Evolutionary conservation across 345 rosid genomes (phyloP).

Genomic region (Citrus australasica): DNA sequence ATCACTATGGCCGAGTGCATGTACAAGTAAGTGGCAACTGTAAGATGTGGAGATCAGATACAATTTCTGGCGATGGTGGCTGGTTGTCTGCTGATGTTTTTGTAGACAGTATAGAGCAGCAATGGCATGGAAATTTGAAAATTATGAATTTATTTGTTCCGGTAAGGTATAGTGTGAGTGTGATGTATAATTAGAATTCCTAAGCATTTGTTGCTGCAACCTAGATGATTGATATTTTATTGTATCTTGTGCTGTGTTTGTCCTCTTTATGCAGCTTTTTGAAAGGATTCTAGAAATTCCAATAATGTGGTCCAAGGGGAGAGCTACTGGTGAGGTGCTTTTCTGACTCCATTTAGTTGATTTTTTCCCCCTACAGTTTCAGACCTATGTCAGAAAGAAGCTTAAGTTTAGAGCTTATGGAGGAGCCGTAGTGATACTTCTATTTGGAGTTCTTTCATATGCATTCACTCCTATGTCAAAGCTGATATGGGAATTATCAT

Average conservation of each 20-base stretch:
- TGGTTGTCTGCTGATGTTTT: constrained; percentile 89
- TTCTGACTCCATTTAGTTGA: constrained; percentile 42
- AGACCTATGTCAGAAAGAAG: neutral
- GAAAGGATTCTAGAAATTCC: constrained; percentile 93
- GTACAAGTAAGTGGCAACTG: constrained; percentile 88
- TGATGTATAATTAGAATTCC: constrained; percentile 1
- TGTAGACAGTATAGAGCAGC: constrained; percentile 76
- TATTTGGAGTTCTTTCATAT: constrained; percentile 1
- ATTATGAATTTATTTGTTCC: constrained; percentile 83
- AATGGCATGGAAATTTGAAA: constrained; percentile 92
- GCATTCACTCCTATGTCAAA: neutral
- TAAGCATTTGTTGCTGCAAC: neutral
- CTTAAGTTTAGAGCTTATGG: neutral
- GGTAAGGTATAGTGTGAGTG: constrained; percentile 50
- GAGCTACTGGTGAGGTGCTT: constrained; percentile 99
- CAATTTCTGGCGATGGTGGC: constrained; percentile 81
- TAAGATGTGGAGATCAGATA: constrained; percentile 82
- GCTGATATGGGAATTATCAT: neutral
- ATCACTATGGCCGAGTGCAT: constrained; percentile 72
- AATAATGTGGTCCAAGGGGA: constrained; percentile 83
- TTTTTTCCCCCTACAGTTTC: neutral
- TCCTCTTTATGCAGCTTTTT: constrained; percentile 57
- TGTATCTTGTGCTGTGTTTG: constrained; percentile 11
- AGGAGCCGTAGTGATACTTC: neutral
- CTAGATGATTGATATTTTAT: constrained; percentile 3